phyloP scores from a whole-genome alignment of 2,329 filamentous ascomycete species.

The Fusarium sterilihyphosum region DNA sequence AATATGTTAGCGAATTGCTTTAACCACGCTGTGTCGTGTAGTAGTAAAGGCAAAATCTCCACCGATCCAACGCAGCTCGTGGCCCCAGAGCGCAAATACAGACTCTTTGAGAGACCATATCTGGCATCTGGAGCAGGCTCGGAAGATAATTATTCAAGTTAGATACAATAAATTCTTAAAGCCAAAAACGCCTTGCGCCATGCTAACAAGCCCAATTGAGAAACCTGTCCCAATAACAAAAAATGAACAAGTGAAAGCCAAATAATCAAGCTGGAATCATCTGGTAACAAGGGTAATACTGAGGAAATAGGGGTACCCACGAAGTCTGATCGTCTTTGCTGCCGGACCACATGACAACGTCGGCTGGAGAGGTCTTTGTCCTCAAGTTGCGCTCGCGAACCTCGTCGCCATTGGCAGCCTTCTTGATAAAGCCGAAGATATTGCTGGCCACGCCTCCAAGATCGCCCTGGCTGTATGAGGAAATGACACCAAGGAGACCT shows the following conservation, averaged over 20 bases:
- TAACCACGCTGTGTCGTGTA: background rate
- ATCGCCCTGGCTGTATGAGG: conserved; percentile 74
- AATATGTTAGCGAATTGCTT: conserved; percentile 23
- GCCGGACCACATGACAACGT: conserved; percentile 97
- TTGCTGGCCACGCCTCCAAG: conserved; percentile 83
- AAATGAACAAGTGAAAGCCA: conserved; percentile 9
- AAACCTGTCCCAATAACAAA: conserved; percentile 18
- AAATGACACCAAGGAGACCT: conserved; percentile 68
- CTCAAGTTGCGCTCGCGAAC: conserved; percentile 81
- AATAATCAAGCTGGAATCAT: conserved; percentile 25
- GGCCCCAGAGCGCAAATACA: conserved; percentile 57
- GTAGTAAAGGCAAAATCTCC: background rate
- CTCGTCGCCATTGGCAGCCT: conserved; percentile 83
- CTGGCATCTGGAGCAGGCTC: conserved; percentile 55
- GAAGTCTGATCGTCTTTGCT: conserved; percentile 97
- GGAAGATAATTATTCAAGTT: conserved; percentile 35
- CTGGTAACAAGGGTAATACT: conserved; percentile 24
- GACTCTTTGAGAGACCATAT: conserved; percentile 44
- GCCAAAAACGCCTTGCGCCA: conserved; percentile 34
- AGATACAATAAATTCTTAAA: conserved; percentile 27
- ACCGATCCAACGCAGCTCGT: conserved; percentile 55
- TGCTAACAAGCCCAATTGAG: conserved; percentile 12
- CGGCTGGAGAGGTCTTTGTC: conserved; percentile 93
- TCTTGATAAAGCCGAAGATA: conserved; percentile 87
- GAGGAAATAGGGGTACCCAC: conserved; percentile 63